A percentile compares a stretch with the other conserved stretches of the same genome.
phyloP scores from a whole-genome alignment of 495 filamentous ascomycete genomes.

The Neurospora hispaniola region DNA sequence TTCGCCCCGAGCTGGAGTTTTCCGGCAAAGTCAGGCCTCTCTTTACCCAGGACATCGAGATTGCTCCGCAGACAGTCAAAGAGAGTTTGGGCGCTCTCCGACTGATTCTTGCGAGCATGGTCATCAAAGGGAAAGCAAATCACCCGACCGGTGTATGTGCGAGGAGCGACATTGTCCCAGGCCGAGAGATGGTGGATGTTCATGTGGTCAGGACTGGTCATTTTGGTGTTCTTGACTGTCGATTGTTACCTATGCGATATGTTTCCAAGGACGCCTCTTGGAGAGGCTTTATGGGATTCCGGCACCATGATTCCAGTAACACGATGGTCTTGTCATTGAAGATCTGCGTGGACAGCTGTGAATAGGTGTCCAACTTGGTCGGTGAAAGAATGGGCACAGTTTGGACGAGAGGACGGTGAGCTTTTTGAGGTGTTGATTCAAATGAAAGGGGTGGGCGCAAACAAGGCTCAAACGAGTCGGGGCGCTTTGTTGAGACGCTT shows the following conservation, averaged over 20 bases:
- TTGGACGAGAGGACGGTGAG: neutral
- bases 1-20: constrained; percentile 15
- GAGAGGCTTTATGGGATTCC: neutral
- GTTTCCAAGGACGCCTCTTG: neutral
- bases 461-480: neutral
- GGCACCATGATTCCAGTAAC: neutral
- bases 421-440: neutral
- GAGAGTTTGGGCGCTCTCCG: constrained; percentile 11
- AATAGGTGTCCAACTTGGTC: neutral
- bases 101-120: constrained; percentile 5
- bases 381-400: neutral
- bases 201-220: neutral
- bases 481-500: neutral
- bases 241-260: neutral
- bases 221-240: neutral
- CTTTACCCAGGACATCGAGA: constrained; percentile 14
- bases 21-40: constrained; percentile 25
- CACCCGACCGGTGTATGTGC: constrained; percentile 23
- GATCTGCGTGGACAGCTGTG: neutral
- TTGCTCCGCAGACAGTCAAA: constrained; percentile 6
- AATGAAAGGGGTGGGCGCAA: neutral
- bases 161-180: constrained; percentile 26
- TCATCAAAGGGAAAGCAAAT: constrained; percentile 26
- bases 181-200: constrained; percentile 13
- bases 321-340: neutral